Percentiles rank a stretch among this genome's conserved stretches.
Conservation (phyloP, 768 basidiomycete species). For the Phallus indusiatus region DNA sequence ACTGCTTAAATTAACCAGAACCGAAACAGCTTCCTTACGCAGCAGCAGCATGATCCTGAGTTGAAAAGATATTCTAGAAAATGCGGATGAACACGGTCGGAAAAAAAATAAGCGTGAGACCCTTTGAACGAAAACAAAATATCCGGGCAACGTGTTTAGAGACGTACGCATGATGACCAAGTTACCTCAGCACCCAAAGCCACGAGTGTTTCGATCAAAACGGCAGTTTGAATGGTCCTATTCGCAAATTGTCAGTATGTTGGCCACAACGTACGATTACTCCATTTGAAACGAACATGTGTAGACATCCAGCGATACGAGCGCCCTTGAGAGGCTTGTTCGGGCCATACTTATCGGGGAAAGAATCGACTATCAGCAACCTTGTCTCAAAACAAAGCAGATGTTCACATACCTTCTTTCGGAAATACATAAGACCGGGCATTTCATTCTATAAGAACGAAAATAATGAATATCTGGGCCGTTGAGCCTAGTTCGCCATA, state of each 20-base stretch:
- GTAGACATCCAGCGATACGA: constrained; percentile 94
- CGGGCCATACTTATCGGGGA: constrained; percentile 54
- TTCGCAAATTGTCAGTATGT: constrained; percentile 5
- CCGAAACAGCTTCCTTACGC: constrained; percentile 46
- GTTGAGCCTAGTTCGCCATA: constrained; percentile 24
- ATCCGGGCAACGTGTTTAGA: not conserved
- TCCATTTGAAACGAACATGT: constrained; percentile 59
- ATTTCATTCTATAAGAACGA: constrained; percentile 60
- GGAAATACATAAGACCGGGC: constrained; percentile 92
- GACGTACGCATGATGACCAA: constrained; percentile 93
- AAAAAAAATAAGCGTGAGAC: not conserved
- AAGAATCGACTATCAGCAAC: constrained; percentile 9
- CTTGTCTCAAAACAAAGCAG: constrained; percentile 11
- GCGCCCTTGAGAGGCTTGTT: constrained; percentile 87
- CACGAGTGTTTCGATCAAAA: constrained; percentile 95
- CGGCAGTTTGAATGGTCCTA: constrained; percentile 98
- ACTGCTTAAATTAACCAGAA: not conserved
- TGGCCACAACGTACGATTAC: not conserved
- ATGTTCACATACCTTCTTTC: constrained; percentile 54
- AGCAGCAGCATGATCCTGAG: constrained; percentile 98
- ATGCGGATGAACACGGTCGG: not conserved
- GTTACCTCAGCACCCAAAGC: constrained; percentile 94
- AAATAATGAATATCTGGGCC: not conserved
- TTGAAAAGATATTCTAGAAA: constrained; percentile 93
- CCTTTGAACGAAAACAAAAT: constrained; percentile 3